These are phyloP conservation scores for Pulveroboletus sp. DNA, from an alignment of 768 basidiomycete genomes.

Conservation along the genomic window DNA sequence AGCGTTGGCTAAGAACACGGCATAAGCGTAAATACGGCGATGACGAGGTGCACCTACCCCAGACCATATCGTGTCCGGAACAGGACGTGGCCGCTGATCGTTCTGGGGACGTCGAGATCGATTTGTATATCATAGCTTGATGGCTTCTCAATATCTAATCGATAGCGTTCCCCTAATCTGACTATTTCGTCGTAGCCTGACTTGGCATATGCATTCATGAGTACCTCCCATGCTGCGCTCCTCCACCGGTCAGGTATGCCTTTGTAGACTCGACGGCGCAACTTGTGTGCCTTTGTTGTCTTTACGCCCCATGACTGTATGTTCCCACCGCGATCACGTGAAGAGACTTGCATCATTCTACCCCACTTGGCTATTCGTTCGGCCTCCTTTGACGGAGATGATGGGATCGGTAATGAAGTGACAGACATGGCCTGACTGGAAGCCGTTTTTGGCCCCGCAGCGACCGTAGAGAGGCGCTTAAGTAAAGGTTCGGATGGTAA, in stretches of 20 bases:
- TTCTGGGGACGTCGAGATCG: constrained; percentile 94
- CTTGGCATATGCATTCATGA: constrained; percentile 55
- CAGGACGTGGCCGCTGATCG: constrained; percentile 90
- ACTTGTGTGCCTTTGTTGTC: constrained; percentile 59
- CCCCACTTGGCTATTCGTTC: constrained; percentile 88
- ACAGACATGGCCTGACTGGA: constrained; percentile 44
- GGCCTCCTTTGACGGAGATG: constrained; percentile 54
- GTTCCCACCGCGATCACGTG: constrained; percentile 75
- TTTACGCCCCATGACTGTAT: constrained; percentile 67
- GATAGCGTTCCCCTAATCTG: constrained; percentile 46
- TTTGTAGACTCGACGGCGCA: constrained; percentile 80
- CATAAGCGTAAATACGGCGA: constrained; percentile 9
- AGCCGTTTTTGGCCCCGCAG: constrained; percentile 43
- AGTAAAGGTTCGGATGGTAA: constrained; percentile 58
- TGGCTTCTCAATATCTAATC: constrained; percentile 66
- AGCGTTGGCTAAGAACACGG: constrained; percentile 65
- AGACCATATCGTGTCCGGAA: constrained; percentile 95
- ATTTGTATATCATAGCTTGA: constrained; percentile 95
- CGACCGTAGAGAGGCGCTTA: constrained; percentile 49
- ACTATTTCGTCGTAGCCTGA: constrained; percentile 43
- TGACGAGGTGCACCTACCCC: constrained; percentile 55
- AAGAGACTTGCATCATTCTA: constrained; percentile 74
- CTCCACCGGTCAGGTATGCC: constrained; percentile 98
- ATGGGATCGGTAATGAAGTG: constrained; percentile 44
- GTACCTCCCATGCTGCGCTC: constrained; percentile 82